phyloP scores from a whole-genome alignment of 805 yeast species.

The Wickerhamomyces subpelliculosus region DNA sequence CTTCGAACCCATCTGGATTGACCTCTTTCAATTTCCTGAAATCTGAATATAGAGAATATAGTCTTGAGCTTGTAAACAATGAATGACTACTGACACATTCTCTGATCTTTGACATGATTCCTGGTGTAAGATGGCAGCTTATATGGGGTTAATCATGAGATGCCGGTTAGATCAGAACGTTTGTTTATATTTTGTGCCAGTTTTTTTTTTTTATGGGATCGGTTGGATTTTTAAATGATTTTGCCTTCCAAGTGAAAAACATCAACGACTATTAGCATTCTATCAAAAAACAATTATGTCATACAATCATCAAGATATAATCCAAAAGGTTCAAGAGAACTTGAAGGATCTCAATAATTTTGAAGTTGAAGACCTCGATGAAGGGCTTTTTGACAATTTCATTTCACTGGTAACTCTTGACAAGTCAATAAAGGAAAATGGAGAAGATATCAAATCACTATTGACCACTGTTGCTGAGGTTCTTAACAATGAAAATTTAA shows the following conservation, averaged over 20 bases:
- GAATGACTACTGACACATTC: slow-evolving; percentile 14
- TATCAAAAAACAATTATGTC: neutral
- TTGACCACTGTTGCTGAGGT: slow-evolving; percentile 1
- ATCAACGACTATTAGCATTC: neutral
- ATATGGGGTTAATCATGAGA: no score
- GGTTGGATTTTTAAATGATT: no score
- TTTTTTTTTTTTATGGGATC: no score
- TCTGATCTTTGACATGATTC: slow-evolving; percentile 8
- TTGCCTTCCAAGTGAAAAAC: no score
- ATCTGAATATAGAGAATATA: slow-evolving; percentile 32
- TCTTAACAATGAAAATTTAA: slow-evolving; percentile 4
- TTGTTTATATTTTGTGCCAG: no score
- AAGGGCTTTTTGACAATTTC: neutral
- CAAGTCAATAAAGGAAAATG: slow-evolving; percentile 2
- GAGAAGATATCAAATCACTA: slow-evolving; percentile 3
- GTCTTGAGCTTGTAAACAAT: slow-evolving; percentile 27
- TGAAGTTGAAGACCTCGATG: neutral
- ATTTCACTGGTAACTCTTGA: slow-evolving; percentile 4
- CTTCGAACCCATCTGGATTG: slow-evolving; percentile 35
- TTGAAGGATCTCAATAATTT: neutral
- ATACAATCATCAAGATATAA: neutral
- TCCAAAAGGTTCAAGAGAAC: slow-evolving; percentile 1
- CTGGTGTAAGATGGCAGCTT: neutral
- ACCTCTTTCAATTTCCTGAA: slow-evolving; percentile 28
- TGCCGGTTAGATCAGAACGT: no score